phyloP scores from a whole-genome alignment of 2,329 filamentous ascomycete species.

The Curvularia hawaiiensis region DNA sequence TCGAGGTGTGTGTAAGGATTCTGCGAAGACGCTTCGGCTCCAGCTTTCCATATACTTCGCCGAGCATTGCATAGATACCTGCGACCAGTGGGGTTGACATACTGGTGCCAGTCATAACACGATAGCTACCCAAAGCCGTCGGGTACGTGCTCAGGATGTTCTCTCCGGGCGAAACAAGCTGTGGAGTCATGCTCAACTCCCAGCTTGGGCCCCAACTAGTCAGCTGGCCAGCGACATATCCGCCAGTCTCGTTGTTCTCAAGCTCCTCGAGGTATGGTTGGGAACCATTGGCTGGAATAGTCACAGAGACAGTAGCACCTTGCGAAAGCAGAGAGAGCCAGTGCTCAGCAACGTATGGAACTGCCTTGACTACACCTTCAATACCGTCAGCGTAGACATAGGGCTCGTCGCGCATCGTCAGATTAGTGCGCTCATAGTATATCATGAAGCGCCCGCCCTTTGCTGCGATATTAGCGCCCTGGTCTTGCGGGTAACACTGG shows the following conservation, averaged over 20 bases:
- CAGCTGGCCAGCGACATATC: constrained; percentile 11
- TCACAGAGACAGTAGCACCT: constrained; percentile 18
- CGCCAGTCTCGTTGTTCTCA: constrained; percentile 20
- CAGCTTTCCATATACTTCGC: constrained; percentile 24
- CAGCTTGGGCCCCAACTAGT: constrained; percentile 66
- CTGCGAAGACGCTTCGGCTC: constrained; percentile 18
- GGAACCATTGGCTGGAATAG: constrained; percentile 17
- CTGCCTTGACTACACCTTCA: constrained; percentile 13
- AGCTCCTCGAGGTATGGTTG: constrained; percentile 18
- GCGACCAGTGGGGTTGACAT: constrained; percentile 51
- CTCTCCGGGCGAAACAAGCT: constrained; percentile 62
- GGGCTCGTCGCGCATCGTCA: constrained; percentile 23
- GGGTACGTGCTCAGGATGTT: constrained; percentile 63
- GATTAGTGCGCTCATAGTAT: constrained; percentile 18
- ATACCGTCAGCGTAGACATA: constrained; percentile 23
- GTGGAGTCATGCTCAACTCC: constrained; percentile 62
- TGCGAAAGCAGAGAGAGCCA: constrained; percentile 22
- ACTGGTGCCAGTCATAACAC: constrained; percentile 61
- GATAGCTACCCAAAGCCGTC: constrained; percentile 54
- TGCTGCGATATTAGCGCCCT: constrained; percentile 42
- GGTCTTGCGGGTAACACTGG: constrained; percentile 22
- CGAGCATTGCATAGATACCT: constrained; percentile 23
- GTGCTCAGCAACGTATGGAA: constrained; percentile 15
- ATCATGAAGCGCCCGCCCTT: constrained; percentile 61
- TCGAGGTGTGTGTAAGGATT: constrained; percentile 23